Evolutionary conservation across 768 basidiomycete genomes (phyloP).

Genomic region (Tylopilus cervinicoccineus): DNA sequence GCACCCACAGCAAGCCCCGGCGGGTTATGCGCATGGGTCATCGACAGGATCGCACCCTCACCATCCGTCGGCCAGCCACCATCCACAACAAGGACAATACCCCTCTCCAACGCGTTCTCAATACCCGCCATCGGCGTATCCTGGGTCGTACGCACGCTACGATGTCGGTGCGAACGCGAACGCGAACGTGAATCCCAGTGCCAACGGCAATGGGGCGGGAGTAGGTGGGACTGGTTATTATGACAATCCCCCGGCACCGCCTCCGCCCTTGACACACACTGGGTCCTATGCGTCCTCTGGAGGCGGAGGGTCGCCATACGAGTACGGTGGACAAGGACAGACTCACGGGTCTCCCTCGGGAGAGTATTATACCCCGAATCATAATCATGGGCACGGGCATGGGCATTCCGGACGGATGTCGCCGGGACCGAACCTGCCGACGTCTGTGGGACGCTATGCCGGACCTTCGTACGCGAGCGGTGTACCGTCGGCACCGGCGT

Average conservation of each 20-base stretch:
- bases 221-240: constrained; percentile 21
- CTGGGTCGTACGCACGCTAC: constrained; percentile 26
- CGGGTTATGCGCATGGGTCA: constrained; percentile 16
- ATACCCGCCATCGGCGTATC: constrained; percentile 22
- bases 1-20: constrained; percentile 19
- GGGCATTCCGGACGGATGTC: constrained; percentile 16
- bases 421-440: constrained; percentile 15
- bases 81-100: constrained; percentile 24
- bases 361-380: constrained; percentile 23
- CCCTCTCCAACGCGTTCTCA: constrained; percentile 25
- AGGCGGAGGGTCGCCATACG: constrained; percentile 21
- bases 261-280: constrained; percentile 16
- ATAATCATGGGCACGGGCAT: constrained; percentile 13
- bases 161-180: constrained; percentile 25
- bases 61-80: constrained; percentile 19
- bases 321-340: constrained; percentile 20
- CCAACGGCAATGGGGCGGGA: constrained; percentile 9
- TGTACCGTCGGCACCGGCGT: neutral
- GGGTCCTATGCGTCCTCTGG: constrained; percentile 22
- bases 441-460: constrained; percentile 13
- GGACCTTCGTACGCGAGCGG: constrained; percentile 9
- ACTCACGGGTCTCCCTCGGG: constrained; percentile 18
- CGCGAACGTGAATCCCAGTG: constrained; percentile 12
- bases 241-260: constrained; percentile 17
- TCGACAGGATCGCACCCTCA: constrained; percentile 22